Percentiles rank a stretch among this genome's conserved stretches.
Evolutionary conservation across 345 rosid genomes (phyloP).

Genomic region (Gossypium herbaceum): DNA sequence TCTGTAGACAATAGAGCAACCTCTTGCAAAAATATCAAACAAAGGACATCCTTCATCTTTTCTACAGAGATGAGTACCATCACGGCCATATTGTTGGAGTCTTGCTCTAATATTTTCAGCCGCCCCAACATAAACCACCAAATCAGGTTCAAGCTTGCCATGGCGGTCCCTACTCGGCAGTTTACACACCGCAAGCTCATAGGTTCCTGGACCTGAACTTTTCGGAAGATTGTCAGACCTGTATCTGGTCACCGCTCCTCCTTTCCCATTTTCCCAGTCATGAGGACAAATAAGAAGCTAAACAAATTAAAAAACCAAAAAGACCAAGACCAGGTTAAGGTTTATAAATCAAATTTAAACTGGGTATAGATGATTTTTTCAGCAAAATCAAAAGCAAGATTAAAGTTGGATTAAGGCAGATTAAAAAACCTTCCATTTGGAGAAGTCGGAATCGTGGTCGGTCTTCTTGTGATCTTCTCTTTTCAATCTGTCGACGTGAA

Average conservation of each 20-base stretch:
- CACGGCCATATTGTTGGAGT: slow-evolving; percentile 74
- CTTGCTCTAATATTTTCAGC: slow-evolving; percentile 71
- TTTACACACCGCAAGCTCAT: slow-evolving; percentile 56
- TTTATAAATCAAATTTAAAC: background rate
- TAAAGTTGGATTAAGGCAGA: slow-evolving; percentile 11
- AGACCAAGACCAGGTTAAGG: background rate
- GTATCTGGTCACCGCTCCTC: slow-evolving; percentile 58
- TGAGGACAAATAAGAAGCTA: slow-evolving; percentile 64
- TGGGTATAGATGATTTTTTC: background rate
- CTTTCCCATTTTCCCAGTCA: slow-evolving; percentile 79
- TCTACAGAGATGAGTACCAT: slow-evolving; percentile 67
- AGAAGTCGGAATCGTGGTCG: slow-evolving; percentile 27
- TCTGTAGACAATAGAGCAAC: slow-evolving; percentile 51
- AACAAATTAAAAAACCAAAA: background rate
- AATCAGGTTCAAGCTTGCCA: slow-evolving; percentile 29
- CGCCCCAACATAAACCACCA: slow-evolving; percentile 61
- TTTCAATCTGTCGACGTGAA: too few species aligned
- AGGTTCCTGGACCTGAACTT: slow-evolving; percentile 47
- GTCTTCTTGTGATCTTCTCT: too few species aligned
- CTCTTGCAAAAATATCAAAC: slow-evolving; percentile 53
- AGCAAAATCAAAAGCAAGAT: too few species aligned
- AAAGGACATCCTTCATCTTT: background rate
- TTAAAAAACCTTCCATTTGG: slow-evolving; percentile 62
- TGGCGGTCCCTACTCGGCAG: slow-evolving; percentile 23
- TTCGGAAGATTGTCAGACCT: slow-evolving; percentile 66